A percentile compares a stretch with the other conserved stretches of the same genome.
Evolutionary conservation across 2,329 filamentous ascomycete genomes (phyloP).

Genomic region (Hysterium pulicare): DNA sequence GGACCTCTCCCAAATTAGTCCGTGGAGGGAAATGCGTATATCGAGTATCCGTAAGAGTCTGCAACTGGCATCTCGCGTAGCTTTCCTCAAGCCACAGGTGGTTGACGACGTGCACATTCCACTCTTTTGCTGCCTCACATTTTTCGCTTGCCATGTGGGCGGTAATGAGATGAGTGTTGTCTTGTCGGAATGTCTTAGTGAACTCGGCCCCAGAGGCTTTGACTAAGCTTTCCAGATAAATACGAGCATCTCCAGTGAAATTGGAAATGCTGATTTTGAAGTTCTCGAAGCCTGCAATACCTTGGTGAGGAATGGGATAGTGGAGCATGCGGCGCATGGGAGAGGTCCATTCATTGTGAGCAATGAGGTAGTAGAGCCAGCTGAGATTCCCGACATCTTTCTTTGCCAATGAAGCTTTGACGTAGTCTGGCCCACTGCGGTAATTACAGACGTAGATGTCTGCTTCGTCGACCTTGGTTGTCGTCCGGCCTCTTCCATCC

Average conservation of each 20-base stretch:
- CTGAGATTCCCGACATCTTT: constrained; percentile 89
- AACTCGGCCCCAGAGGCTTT: constrained; percentile 79
- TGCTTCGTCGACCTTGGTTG: constrained; percentile 62
- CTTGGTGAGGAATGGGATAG: constrained; percentile 76
- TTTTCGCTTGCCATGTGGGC: constrained; percentile 89
- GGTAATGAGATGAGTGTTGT: constrained; percentile 94
- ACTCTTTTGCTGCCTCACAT: constrained; percentile 85
- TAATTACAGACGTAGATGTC: constrained; percentile 86
- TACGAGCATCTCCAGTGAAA: constrained; percentile 89
- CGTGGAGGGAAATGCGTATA: constrained; percentile 84
- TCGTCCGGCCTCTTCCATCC: constrained; percentile 68
- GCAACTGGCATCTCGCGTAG: constrained; percentile 81
- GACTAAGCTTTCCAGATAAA: constrained; percentile 91
- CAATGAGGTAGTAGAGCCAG: constrained; percentile 92
- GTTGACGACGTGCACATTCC: constrained; percentile 86
- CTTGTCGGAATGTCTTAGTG: constrained; percentile 90
- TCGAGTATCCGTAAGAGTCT: constrained; percentile 66
- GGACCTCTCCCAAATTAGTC: constrained; percentile 89
- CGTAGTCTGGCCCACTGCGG: constrained; percentile 75
- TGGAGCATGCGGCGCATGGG: constrained; percentile 80
- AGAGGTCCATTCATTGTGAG: constrained; percentile 82
- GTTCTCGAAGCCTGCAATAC: constrained; percentile 74
- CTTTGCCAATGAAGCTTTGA: constrained; percentile 68
- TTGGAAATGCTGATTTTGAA: constrained; percentile 88
- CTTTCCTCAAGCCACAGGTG: constrained; percentile 98